Evolutionary conservation across 2,329 filamentous ascomycete species (phyloP), one percentile per base, ranked within the genome.

Genomic region (Hymenoscyphus albidus): DNA sequence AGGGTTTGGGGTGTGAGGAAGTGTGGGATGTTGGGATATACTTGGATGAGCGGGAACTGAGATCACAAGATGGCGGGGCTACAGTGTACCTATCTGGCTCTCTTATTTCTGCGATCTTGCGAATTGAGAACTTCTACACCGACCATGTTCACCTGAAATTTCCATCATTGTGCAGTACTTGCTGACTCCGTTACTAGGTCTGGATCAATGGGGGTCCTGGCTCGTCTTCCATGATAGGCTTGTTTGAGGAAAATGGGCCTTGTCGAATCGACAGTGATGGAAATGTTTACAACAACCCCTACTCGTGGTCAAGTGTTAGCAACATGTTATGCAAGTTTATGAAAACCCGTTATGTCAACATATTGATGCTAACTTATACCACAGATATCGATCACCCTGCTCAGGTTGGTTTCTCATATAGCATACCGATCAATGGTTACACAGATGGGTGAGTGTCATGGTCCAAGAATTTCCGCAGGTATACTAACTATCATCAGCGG

Each of bases 121-220:
- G 1, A 3, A 27, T 27, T 27, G 27, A 3, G 27, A 27, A 27
- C 2, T 51, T 51, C 9, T 51, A 51, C 44, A 16, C 9, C 18
- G 18, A 16, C 13, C 44, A 27, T 27, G 27, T 27, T 27, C 3
- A 27, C 3, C 27, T 27, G 27, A 27, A 27, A 27, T 27, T 27
- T 27, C 27, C 27, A 18, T 27, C 12, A 48, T 12, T 22, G n/a
- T 51, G 1, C 22, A 22, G 22, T 22, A 12, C 18, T 51, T 27
- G 40, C 59, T 61, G 31, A 61, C 18, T 22, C 12, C 13, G 12
- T 22, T 5, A n/a, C n/a, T 40, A 62, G 61, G 61, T 89, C 65
- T 89, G 85, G 84, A 81, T 90, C 66, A 88, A 88, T 73, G 87
- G 88, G 42, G 87, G 87, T 0, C 87, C 87, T 0, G 87, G 87